phyloP scores from a whole-genome alignment of 2,329 filamentous ascomycete species.

The Neonectria neomacrospora region DNA sequence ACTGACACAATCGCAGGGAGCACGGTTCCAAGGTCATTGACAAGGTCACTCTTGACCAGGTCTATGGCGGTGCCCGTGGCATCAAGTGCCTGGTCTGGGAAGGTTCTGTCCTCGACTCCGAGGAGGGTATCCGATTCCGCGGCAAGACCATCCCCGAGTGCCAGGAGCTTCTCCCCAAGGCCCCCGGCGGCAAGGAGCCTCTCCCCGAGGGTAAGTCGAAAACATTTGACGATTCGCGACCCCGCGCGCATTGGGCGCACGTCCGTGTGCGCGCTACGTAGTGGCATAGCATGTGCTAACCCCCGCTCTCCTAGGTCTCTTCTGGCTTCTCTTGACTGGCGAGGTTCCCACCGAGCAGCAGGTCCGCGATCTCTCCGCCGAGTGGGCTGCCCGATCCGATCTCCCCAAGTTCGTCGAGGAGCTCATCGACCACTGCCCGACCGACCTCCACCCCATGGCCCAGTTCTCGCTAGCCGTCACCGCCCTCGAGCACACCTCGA shows the following conservation, averaged over 20 bases:
- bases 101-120: conserved; percentile 95
- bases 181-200: conserved; percentile 94
- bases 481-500: conserved; percentile 97
- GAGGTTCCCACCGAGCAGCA: conserved; percentile 98
- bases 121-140: conserved; percentile 99
- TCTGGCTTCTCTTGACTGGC: conserved; percentile 98
- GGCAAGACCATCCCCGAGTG: conserved; percentile 99
- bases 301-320: conserved; percentile 73
- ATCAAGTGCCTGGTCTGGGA: conserved; percentile 99
- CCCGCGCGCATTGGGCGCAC: conserved; percentile 14
- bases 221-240: conserved; percentile 9
- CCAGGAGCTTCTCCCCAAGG: conserved; percentile 97
- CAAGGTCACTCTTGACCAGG: conserved; percentile 98
- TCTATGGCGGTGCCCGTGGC: conserved; percentile 98
- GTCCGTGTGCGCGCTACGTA: conserved; percentile 8
- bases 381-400: conserved; percentile 98
- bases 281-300: conserved; percentile 29
- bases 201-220: conserved; percentile 81
- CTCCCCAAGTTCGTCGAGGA: conserved; percentile 99
- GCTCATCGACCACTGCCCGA: conserved; percentile 99
- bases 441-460: conserved; percentile 98
- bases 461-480: conserved; percentile 98
- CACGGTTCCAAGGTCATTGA: conserved; percentile 95
- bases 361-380: conserved; percentile 96
- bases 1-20: conserved; percentile 68